Evolutionary conservation across 345 rosid species (phyloP).

Genomic region (Theobroma cacao): DNA sequence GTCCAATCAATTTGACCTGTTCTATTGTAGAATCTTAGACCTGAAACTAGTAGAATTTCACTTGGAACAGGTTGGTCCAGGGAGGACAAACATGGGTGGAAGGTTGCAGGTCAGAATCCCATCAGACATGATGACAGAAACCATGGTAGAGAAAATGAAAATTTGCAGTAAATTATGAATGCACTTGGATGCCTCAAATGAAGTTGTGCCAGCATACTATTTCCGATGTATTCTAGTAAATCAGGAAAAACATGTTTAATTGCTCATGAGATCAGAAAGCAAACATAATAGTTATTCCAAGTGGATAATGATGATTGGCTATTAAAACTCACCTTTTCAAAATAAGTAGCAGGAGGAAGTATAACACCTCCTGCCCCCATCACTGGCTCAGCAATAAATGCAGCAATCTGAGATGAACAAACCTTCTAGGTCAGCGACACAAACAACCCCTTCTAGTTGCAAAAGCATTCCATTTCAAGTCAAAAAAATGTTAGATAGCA

Average conservation of each 20-base stretch:
- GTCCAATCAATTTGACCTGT: background rate
- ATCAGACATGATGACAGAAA: background rate
- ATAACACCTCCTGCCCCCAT: slow-evolving; percentile 99
- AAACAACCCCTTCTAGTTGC: background rate
- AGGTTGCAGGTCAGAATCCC: background rate
- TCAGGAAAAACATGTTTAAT: background rate
- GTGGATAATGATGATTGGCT: background rate
- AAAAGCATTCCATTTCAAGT: background rate
- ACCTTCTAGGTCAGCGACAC: slow-evolving; percentile 12
- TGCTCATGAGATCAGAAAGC: background rate
- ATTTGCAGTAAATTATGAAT: background rate
- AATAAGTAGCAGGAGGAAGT: slow-evolving; percentile 92
- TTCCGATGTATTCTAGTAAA: background rate
- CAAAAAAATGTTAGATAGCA: slow-evolving; percentile 8
- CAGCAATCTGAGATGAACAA: slow-evolving; percentile 68
- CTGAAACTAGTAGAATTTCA: background rate
- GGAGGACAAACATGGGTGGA: background rate
- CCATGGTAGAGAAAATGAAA: background rate
- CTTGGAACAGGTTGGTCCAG: background rate
- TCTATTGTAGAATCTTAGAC: background rate
- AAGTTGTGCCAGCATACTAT: background rate
- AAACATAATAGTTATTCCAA: slow-evolving; percentile 1
- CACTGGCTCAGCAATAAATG: slow-evolving; percentile 94
- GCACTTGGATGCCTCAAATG: background rate
- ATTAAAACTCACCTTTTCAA: slow-evolving; percentile 66